Evolutionary conservation across 1,139 yeast species (phyloP).

Genomic region (Candida tetrigidarum): DNA sequence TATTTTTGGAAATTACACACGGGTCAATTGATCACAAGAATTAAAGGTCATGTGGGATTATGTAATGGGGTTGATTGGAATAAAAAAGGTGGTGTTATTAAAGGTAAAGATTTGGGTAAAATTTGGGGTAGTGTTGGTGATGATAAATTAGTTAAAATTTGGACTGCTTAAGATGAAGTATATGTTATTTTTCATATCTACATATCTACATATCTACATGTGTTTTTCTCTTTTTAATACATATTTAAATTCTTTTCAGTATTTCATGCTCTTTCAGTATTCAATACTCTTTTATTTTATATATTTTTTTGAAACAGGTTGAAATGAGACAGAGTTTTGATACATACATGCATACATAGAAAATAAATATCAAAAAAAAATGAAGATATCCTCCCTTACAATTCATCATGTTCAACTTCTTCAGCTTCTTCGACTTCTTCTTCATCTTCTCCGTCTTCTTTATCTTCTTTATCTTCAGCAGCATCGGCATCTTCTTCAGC

Average conservation of each 20-base stretch:
- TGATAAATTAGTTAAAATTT: constrained; percentile 67
- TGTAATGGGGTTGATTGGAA: constrained; percentile 86
- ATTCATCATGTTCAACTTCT: constrained; percentile 46
- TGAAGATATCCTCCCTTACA: constrained; percentile 29
- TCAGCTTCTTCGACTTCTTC: constrained; percentile 30
- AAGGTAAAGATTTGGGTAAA: constrained; percentile 41
- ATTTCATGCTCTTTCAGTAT: too few relatives aligned
- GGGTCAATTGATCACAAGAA: constrained; percentile 66
- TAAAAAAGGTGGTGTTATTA: constrained; percentile 27
- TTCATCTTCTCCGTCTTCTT: constrained; percentile 24
- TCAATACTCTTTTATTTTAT: not conserved
- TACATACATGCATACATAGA: not conserved
- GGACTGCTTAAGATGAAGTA: constrained; percentile 46
- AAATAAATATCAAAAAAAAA: too few relatives aligned
- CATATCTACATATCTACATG: not conserved
- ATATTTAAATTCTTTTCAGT: too few relatives aligned
- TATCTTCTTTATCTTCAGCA: constrained; percentile 19
- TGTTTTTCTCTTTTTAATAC: not conserved
- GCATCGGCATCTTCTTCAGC: constrained; percentile 32
- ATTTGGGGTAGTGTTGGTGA: constrained; percentile 88
- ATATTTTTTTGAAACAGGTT: not conserved
- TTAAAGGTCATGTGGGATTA: constrained; percentile 65
- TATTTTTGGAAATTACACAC: constrained; percentile 82
- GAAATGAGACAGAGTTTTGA: too few relatives aligned
- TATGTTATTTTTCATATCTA: too few relatives aligned